Conservation (phyloP, 768 basidiomycete species). For the Rhodotorula paludigena region DNA sequence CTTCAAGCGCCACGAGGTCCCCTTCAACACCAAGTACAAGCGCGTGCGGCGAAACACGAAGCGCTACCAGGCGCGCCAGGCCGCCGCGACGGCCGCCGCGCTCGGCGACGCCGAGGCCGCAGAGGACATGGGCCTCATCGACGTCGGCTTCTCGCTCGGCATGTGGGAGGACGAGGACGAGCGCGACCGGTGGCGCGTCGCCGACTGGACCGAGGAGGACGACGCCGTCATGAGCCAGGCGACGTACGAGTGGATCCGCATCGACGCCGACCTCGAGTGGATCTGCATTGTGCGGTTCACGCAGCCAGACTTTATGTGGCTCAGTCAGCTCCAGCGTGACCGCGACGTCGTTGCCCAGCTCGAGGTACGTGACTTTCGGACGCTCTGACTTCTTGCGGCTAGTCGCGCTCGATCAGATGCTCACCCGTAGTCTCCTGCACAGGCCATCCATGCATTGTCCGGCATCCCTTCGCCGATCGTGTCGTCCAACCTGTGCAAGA, state of each 20-base stretch:
- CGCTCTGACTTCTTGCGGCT: not conserved
- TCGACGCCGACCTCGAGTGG: conserved; percentile 99
- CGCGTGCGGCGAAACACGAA: conserved; percentile 92
- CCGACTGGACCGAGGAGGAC: conserved; percentile 96
- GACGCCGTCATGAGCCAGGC: conserved; percentile 79
- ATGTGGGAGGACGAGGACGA: conserved; percentile 91
- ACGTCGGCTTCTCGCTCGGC: conserved; percentile 87
- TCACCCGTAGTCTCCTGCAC: not conserved
- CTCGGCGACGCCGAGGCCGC: conserved; percentile 79
- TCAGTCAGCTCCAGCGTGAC: conserved; percentile 88
- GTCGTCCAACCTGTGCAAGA: conserved; percentile 85
- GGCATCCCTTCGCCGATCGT: conserved; percentile 56
- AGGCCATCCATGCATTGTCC: conserved; percentile 87
- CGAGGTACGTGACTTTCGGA: too few species aligned
- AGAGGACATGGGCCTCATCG: conserved; percentile 79
- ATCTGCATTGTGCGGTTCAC: conserved; percentile 86
- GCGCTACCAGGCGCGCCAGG: conserved; percentile 87
- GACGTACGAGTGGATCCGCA: conserved; percentile 98
- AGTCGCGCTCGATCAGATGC: fast-evolving
- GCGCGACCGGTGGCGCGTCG: conserved; percentile 90
- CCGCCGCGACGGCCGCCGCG: conserved; percentile 77
- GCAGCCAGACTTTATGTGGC: conserved; percentile 98
- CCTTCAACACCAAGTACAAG: conserved; percentile 97
- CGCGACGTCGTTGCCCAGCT: conserved; percentile 94
- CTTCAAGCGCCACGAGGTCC: conserved; percentile 93